phyloP scores from a whole-genome alignment of 1,284 basidiomycete species.

The Apiotrichum sp. region DNA sequence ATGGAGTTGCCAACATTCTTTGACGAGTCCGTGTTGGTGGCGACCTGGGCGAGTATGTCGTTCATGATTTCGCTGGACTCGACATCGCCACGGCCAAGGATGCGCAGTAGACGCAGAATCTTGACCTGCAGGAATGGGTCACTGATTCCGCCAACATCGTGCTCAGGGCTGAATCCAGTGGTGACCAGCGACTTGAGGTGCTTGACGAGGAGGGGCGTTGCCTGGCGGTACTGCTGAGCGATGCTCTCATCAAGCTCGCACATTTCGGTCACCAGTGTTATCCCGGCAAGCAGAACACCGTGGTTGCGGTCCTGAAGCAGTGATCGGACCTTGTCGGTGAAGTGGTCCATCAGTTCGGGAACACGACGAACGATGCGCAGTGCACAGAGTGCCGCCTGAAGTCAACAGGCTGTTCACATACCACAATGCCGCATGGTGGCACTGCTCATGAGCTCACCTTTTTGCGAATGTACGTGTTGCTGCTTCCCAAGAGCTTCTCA shows the following conservation, averaged over 20 bases:
- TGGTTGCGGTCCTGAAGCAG: conserved; percentile 94
- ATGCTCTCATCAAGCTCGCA: conserved; percentile 69
- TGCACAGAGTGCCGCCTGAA: conserved; percentile 90
- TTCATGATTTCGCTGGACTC: conserved; percentile 96
- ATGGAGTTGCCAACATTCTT: conserved; percentile 99
- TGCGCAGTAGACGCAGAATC: conserved; percentile 82
- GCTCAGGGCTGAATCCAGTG: conserved; percentile 96
- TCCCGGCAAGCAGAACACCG: conserved; percentile 86
- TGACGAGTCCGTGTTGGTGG: conserved; percentile 94
- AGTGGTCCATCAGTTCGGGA: conserved; percentile 93
- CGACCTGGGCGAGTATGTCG: conserved; percentile 94
- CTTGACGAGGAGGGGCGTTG: conserved; percentile 86
- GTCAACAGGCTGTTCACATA: background rate
- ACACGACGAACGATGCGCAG: conserved; percentile 93
- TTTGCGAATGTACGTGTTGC: conserved; percentile 98
- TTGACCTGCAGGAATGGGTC: conserved; percentile 99
- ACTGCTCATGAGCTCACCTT: conserved; percentile 58
- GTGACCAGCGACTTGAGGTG: conserved; percentile 93
- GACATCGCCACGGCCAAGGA: conserved; percentile 78
- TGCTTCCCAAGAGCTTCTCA: conserved; percentile 93
- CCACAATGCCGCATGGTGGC: no score
- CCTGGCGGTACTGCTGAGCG: conserved; percentile 84
- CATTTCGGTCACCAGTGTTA: conserved; percentile 94
- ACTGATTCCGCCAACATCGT: conserved; percentile 98
- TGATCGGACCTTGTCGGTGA: conserved; percentile 78